Evolutionary conservation across 106 monocot species (phyloP).

Genomic region (Dendrobium officinale): DNA sequence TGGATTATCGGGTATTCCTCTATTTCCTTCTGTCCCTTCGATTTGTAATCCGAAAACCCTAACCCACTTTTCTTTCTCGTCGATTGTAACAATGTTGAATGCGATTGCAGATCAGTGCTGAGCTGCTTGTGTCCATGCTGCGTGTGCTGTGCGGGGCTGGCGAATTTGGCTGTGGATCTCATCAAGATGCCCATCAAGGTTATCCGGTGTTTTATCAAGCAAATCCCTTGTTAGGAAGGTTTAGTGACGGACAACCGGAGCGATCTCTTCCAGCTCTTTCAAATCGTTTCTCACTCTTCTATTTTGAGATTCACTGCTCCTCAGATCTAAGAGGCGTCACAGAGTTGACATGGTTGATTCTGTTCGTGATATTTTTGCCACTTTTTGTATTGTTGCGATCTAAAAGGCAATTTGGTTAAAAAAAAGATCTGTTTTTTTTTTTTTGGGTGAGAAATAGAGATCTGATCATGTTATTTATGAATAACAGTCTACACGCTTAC

Average conservation of each 20-base stretch:
- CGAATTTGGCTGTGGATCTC: conserved; percentile 15
- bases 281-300: not conserved
- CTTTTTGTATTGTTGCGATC: too few relatives aligned
- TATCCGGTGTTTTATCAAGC: conserved; percentile 8
- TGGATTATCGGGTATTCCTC: conserved; percentile 53
- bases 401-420: too few relatives aligned
- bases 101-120: conserved; percentile 7
- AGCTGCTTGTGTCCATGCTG: conserved; percentile 16
- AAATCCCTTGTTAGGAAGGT: conserved; percentile 11
- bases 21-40: not conserved
- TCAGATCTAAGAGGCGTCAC: not conserved
- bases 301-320: not conserved
- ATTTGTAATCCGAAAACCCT: not conserved
- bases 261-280: not conserved
- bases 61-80: not conserved
- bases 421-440: too few relatives aligned
- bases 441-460: too few relatives aligned
- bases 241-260: not conserved
- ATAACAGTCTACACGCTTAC: too few relatives aligned
- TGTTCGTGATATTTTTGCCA: too few relatives aligned
- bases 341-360: not conserved
- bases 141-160: conserved; percentile 15
- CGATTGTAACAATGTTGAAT: not conserved
- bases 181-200: conserved; percentile 16
- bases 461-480: too few relatives aligned